Conservation (phyloP, 441 rosid genomes). For the Biscutella auriculata region DNA sequence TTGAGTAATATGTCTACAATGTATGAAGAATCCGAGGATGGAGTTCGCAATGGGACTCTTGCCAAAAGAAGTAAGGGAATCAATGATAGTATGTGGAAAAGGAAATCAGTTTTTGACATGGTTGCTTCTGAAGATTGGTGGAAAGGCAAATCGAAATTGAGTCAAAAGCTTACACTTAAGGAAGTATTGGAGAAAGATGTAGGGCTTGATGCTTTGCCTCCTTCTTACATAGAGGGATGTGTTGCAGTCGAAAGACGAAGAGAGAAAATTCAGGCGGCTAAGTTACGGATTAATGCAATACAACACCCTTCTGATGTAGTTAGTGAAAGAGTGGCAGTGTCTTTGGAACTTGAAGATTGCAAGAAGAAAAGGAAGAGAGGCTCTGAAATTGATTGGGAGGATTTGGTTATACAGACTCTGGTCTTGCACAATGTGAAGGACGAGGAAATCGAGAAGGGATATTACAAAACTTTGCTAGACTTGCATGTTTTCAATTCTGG, state of each 20-base stretch:
- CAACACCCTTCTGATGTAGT: slow-evolving; percentile 29
- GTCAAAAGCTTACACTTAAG: slow-evolving; percentile 57
- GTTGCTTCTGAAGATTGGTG: slow-evolving; percentile 48
- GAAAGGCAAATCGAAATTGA: slow-evolving; percentile 64
- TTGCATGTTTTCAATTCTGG: slow-evolving; percentile 64
- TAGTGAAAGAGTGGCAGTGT: background rate
- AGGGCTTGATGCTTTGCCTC: slow-evolving; percentile 58
- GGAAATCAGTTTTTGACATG: slow-evolving; percentile 17
- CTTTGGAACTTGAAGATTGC: slow-evolving; percentile 18
- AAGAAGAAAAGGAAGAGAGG: slow-evolving; percentile 38
- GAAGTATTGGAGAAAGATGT: slow-evolving; percentile 62
- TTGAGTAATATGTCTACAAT: slow-evolving; percentile 17
- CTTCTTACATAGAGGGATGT: slow-evolving; percentile 50
- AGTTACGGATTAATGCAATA: slow-evolving; percentile 41
- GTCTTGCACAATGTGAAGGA: slow-evolving; percentile 62
- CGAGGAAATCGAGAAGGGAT: slow-evolving; percentile 76
- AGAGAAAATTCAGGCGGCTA: slow-evolving; percentile 59
- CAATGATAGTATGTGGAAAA: slow-evolving; percentile 4
- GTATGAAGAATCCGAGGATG: slow-evolving; percentile 32
- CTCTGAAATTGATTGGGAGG: slow-evolving; percentile 66
- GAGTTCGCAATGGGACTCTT: slow-evolving; percentile 11
- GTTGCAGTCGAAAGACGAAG: slow-evolving; percentile 36
- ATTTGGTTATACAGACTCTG: slow-evolving; percentile 67
- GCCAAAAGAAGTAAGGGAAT: slow-evolving; percentile 8
- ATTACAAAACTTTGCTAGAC: slow-evolving; percentile 56